Evolutionary conservation across 257 asterid species (phyloP).

Genomic region (Osmanthus fragrans): DNA sequence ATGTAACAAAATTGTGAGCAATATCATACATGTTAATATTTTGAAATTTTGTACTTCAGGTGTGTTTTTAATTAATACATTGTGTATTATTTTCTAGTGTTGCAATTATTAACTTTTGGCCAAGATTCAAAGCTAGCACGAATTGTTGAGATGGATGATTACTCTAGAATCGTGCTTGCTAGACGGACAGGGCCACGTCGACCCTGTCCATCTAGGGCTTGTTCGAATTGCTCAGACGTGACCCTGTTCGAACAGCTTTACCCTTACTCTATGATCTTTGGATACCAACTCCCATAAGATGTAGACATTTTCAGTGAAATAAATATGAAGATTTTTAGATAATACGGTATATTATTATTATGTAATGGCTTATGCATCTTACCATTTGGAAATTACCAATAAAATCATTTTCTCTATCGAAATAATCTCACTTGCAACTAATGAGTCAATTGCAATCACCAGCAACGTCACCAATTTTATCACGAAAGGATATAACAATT

Average conservation of each 20-base stretch:
- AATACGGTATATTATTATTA: too few species aligned
- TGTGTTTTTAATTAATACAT: not conserved
- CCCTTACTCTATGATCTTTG: slow-evolving; percentile 62
- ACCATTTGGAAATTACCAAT: too few species aligned
- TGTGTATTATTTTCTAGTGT: slow-evolving; percentile 38
- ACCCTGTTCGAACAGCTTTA: too few species aligned
- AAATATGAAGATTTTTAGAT: not conserved
- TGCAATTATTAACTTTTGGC: slow-evolving; percentile 50
- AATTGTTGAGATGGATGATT: slow-evolving; percentile 76
- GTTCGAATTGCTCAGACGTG: too few species aligned
- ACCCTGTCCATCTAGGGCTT: too few species aligned
- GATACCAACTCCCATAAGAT: slow-evolving; percentile 69
- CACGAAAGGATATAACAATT: not conserved
- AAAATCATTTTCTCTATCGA: too few species aligned
- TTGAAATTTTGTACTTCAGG: too few species aligned
- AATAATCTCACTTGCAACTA: not conserved
- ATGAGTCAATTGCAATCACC: not conserved
- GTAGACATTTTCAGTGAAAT: not conserved
- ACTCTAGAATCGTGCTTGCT: too few species aligned
- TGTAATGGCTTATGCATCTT: too few species aligned
- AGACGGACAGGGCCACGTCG: too few species aligned
- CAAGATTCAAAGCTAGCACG: slow-evolving; percentile 42
- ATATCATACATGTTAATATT: too few species aligned
- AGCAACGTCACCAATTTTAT: not conserved
- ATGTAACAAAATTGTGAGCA: too few species aligned